phyloP scores from a whole-genome alignment of 257 asterid genomes.

The Ilex aquifolium region DNA sequence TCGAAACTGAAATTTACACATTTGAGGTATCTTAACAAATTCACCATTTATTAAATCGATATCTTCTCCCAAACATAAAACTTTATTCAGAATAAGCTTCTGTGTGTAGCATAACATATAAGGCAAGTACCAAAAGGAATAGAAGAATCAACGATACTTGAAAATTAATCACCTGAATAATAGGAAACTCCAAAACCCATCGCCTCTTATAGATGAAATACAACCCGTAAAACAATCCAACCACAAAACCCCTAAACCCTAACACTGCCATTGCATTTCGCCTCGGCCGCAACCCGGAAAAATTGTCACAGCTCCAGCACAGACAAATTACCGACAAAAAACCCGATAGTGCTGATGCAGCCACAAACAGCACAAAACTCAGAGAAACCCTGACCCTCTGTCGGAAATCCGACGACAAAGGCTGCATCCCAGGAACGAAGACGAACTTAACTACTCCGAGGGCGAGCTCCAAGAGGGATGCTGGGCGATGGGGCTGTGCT shows the following conservation, averaged over 20 bases:
- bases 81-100: too few species aligned
- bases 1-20: too few species aligned
- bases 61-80: too few species aligned
- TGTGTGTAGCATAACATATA: too few species aligned
- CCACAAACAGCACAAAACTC: constrained; percentile 54
- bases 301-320: constrained; percentile 55
- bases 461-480: constrained; percentile 50
- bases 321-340: constrained; percentile 36
- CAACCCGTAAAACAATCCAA: constrained; percentile 65
- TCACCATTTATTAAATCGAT: too few species aligned
- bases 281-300: constrained; percentile 17
- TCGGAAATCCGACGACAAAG: constrained; percentile 33
- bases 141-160: too few species aligned
- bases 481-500: constrained; percentile 50
- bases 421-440: constrained; percentile 39
- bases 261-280: constrained; percentile 29
- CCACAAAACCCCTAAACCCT: constrained; percentile 65
- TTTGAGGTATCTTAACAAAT: too few species aligned
- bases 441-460: constrained; percentile 42
- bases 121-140: too few species aligned
- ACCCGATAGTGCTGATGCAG: constrained; percentile 41
- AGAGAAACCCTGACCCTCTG: constrained; percentile 50
- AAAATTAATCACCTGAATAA: constrained; percentile 56
- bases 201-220: constrained; percentile 55
- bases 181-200: constrained; percentile 83